Evolutionary conservation across 306 rosid species (phyloP).

Genomic region (Hippophae gyantsensis): DNA sequence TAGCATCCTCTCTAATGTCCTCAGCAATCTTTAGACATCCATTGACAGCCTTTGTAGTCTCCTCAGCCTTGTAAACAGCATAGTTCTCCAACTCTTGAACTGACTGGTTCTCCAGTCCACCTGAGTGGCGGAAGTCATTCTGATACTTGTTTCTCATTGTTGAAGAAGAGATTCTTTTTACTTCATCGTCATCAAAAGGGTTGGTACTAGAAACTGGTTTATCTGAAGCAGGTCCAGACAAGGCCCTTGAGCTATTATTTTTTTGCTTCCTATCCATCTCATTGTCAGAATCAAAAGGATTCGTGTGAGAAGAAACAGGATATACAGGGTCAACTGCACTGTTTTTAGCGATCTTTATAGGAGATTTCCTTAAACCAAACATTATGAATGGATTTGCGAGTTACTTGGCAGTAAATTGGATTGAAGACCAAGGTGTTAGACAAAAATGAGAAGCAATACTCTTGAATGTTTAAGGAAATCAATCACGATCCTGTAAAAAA

Average conservation of each 20-base stretch:
- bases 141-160: slow-evolving; percentile 50
- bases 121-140: slow-evolving; percentile 66
- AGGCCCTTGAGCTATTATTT: slow-evolving; percentile 28
- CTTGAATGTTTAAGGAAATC: no score
- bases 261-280: slow-evolving; percentile 29
- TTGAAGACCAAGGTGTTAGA: slow-evolving; percentile 11
- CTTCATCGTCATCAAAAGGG: slow-evolving; percentile 59
- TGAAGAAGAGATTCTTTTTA: slow-evolving; percentile 35
- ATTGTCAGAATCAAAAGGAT: slow-evolving; percentile 60
- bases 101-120: slow-evolving; percentile 78
- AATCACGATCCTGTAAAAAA: no score
- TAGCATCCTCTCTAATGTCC: slow-evolving; percentile 81
- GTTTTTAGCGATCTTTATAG: slow-evolving; percentile 41
- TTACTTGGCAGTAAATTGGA: slow-evolving; percentile 1
- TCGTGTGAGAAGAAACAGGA: slow-evolving; percentile 40
- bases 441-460: neutral
- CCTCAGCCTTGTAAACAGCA: slow-evolving; percentile 87
- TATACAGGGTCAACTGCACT: slow-evolving; percentile 33
- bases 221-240: slow-evolving; percentile 40
- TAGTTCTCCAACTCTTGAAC: slow-evolving; percentile 77
- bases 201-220: slow-evolving; percentile 40
- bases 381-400: slow-evolving; percentile 20
- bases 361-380: slow-evolving; percentile 73
- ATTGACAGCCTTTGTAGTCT: slow-evolving; percentile 69
- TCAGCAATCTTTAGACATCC: slow-evolving; percentile 83